Percentiles rank a stretch among this genome's conserved stretches.
phyloP scores from a whole-genome alignment of 305 asterid genomes.

The Vinca major region DNA sequence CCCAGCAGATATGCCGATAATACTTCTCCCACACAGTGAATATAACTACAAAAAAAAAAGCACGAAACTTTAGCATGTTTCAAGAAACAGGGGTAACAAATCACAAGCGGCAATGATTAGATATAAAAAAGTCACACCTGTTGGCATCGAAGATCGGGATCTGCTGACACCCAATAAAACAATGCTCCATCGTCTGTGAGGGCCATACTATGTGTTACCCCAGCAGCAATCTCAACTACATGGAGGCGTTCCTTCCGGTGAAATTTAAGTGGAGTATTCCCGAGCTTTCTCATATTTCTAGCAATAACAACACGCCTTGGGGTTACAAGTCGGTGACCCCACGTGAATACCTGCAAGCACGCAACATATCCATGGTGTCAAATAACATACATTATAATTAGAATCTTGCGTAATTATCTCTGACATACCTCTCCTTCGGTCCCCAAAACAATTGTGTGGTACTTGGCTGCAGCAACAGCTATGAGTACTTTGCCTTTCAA shows the following conservation, averaged over 20 bases:
- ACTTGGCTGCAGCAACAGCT: constrained; percentile 81
- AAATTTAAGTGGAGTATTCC: constrained; percentile 60
- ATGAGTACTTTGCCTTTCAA: constrained; percentile 69
- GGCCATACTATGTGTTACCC: constrained; percentile 72
- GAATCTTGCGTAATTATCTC: not conserved
- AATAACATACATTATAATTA: not conserved
- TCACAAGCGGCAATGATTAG: not conserved
- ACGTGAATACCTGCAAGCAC: constrained; percentile 68
- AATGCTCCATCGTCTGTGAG: constrained; percentile 90
- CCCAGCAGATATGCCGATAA: constrained; percentile 76
- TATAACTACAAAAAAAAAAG: constrained; percentile 36
- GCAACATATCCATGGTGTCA: not conserved
- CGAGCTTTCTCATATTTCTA: constrained; percentile 53
- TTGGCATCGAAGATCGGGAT: constrained; percentile 61
- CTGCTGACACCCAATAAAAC: constrained; percentile 83
- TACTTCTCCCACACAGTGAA: constrained; percentile 57
- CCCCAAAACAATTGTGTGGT: constrained; percentile 85
- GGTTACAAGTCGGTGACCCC: constrained; percentile 97
- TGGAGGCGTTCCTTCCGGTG: constrained; percentile 73
- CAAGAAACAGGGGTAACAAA: not conserved
- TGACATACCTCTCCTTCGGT: constrained; percentile 82
- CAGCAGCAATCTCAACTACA: constrained; percentile 81
- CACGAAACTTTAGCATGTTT: constrained; percentile 2
- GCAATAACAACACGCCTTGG: constrained; percentile 75
- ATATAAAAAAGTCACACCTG: constrained; percentile 44